Conservation (phyloP, 1,284 basidiomycete species). For the Heliocybe sulcata region DNA sequence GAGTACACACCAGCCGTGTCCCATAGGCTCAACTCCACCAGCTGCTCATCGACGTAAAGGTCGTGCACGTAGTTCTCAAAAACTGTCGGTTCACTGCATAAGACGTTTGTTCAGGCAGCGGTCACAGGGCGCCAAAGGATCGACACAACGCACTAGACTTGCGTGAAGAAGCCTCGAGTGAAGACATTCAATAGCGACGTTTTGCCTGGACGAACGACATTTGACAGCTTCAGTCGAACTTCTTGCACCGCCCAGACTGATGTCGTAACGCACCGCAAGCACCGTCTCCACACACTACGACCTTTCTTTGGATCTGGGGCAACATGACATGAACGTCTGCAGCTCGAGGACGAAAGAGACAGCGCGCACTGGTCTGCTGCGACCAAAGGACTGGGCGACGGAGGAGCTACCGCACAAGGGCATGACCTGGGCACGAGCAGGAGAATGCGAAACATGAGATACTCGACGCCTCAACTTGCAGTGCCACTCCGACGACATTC, state of each 20-base stretch:
- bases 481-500: neutral
- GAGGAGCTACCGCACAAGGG: slow-evolving; percentile 19
- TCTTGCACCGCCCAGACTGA: slow-evolving; percentile 7
- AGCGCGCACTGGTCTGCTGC: slow-evolving; percentile 18
- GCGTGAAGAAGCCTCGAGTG: slow-evolving; percentile 81
- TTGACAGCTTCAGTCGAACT: neutral
- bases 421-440: slow-evolving; percentile 9
- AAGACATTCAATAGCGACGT: slow-evolving; percentile 82
- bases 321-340: slow-evolving; percentile 1
- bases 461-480: neutral
- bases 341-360: neutral
- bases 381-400: slow-evolving; percentile 20
- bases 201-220: slow-evolving; percentile 40
- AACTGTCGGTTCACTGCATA: slow-evolving; percentile 67
- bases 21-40: slow-evolving; percentile 90
- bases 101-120: too few relatives aligned
- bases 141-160: slow-evolving; percentile 66
- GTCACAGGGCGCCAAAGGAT: slow-evolving; percentile 1
- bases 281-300: slow-evolving; percentile 88
- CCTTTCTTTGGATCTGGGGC: slow-evolving; percentile 56
- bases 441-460: neutral
- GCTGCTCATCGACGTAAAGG: slow-evolving; percentile 73
- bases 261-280: slow-evolving; percentile 63
- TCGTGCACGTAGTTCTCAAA: slow-evolving; percentile 94
- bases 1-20: slow-evolving; percentile 81